phyloP scores from a whole-genome alignment of 1,284 basidiomycete species.

The Heterobasidion parviporum region DNA sequence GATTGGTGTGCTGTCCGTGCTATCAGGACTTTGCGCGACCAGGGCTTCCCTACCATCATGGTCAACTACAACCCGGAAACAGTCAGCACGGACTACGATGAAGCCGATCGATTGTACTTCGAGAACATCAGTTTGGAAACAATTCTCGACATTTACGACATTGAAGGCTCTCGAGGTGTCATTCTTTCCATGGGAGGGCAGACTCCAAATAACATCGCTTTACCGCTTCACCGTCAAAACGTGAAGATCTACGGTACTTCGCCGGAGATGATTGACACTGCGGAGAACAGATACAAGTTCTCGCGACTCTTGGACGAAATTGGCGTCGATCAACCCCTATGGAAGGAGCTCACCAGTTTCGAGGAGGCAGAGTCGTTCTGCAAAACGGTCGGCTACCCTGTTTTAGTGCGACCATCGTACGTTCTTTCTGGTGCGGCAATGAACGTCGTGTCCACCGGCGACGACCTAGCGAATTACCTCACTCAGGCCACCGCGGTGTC shows the following conservation, averaged over 20 bases:
- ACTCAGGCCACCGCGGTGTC: conserved; percentile 96
- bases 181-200: conserved; percentile 99
- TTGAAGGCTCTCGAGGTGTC: conserved; percentile 83
- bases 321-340: conserved; percentile 92
- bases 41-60: conserved; percentile 97
- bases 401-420: conserved; percentile 95
- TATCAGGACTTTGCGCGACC: conserved; percentile 89
- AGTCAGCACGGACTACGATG: conserved; percentile 98
- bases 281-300: conserved; percentile 99
- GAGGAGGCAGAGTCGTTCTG: conserved; percentile 87
- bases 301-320: conserved; percentile 96
- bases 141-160: conserved; percentile 95
- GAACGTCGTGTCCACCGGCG: conserved; percentile 95
- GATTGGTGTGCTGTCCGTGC: conserved; percentile 99
- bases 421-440: conserved; percentile 98
- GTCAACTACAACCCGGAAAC: conserved; percentile 99
- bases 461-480: conserved; percentile 88
- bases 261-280: conserved; percentile 99
- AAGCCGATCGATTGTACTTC: conserved; percentile 97
- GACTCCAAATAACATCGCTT: conserved; percentile 96
- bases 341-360: conserved; percentile 95
- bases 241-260: conserved; percentile 98
- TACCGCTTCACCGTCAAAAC: conserved; percentile 90
- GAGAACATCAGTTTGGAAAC: conserved; percentile 98
- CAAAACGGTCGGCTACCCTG: conserved; percentile 88